Evolutionary conservation across 805 yeast species (phyloP).

Genomic region (Candida ponderosae): DNA sequence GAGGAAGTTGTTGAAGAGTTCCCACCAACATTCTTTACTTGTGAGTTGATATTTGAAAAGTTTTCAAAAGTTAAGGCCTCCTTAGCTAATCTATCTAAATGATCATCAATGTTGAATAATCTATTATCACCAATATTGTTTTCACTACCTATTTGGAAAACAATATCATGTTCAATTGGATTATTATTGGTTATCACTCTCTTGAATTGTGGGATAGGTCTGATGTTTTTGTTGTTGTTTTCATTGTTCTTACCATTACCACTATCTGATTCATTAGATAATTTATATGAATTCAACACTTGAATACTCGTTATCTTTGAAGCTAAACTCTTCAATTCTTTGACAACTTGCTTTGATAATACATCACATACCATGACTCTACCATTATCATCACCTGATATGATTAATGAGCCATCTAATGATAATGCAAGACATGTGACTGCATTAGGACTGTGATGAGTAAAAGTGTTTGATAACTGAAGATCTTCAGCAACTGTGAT

Average conservation of each 20-base stretch:
- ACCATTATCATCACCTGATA: slow-evolving; percentile 73
- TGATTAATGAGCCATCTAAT: slow-evolving; percentile 64
- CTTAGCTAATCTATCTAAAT: slow-evolving; percentile 37
- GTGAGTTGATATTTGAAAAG: slow-evolving; percentile 31
- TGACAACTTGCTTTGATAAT: slow-evolving; percentile 58
- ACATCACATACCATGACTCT: slow-evolving; percentile 61
- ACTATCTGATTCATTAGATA: neutral
- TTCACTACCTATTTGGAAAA: slow-evolving; percentile 22
- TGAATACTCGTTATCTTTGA: slow-evolving; percentile 11
- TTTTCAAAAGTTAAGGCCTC: slow-evolving; percentile 49
- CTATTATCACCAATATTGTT: slow-evolving; percentile 13
- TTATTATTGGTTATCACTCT: slow-evolving; percentile 42
- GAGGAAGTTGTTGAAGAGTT: slow-evolving; percentile 7
- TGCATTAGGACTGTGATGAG: slow-evolving; percentile 34
- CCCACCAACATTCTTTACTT: slow-evolving; percentile 20
- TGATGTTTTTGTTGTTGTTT: slow-evolving; percentile 14
- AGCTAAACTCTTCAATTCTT: slow-evolving; percentile 34
- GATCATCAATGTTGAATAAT: slow-evolving; percentile 35
- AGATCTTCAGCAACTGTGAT: slow-evolving; percentile 36
- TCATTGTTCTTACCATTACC: neutral
- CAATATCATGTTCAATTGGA: slow-evolving; percentile 35
- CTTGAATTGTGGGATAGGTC: slow-evolving; percentile 55
- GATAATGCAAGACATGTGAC: slow-evolving; percentile 54
- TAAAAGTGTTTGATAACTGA: slow-evolving; percentile 40
- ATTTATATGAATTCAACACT: slow-evolving; percentile 8